phyloP scores from a whole-genome alignment of 164 flowering plant genomes.

The Buxus sempervirens region DNA sequence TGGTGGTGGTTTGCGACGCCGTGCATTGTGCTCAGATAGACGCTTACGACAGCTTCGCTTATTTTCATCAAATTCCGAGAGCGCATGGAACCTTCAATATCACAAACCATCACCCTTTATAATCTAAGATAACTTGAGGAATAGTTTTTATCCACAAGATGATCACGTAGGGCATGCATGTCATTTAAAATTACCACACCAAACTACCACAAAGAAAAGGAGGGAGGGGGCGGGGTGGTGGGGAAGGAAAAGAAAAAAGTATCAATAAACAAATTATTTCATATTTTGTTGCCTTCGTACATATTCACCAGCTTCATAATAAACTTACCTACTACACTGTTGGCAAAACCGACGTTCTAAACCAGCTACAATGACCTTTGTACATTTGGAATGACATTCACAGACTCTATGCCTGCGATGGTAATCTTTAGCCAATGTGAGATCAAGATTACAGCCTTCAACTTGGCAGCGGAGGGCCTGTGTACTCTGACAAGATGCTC shows the following conservation, averaged over 20 bases:
- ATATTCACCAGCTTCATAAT: neutral
- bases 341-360: slow-evolving; percentile 62
- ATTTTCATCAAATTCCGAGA: slow-evolving; percentile 75
- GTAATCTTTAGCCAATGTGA: slow-evolving; percentile 74
- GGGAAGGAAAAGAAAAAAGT: too few species aligned
- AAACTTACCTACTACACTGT: slow-evolving; percentile 62
- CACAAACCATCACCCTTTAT: neutral
- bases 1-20: slow-evolving; percentile 76
- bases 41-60: slow-evolving; percentile 85
- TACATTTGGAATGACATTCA: slow-evolving; percentile 51
- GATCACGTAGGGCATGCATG: neutral
- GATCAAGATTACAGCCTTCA: slow-evolving; percentile 78
- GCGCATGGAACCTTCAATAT: slow-evolving; percentile 65
- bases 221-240: too few species aligned
- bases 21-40: slow-evolving; percentile 84
- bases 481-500: slow-evolving; percentile 33
- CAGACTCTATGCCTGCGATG: slow-evolving; percentile 86
- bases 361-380: slow-evolving; percentile 51
- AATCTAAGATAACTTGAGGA: neutral
- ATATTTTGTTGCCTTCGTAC: neutral
- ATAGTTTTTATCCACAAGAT: neutral
- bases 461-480: slow-evolving; percentile 61
- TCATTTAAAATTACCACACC: neutral
- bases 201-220: neutral
- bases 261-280: neutral